Percentiles rank a stretch among this genome's conserved stretches.
These are phyloP conservation scores for Piromyces finnis DNA, from an alignment of 192 early-diverging fungal species.

Conservation along the genomic window DNA sequence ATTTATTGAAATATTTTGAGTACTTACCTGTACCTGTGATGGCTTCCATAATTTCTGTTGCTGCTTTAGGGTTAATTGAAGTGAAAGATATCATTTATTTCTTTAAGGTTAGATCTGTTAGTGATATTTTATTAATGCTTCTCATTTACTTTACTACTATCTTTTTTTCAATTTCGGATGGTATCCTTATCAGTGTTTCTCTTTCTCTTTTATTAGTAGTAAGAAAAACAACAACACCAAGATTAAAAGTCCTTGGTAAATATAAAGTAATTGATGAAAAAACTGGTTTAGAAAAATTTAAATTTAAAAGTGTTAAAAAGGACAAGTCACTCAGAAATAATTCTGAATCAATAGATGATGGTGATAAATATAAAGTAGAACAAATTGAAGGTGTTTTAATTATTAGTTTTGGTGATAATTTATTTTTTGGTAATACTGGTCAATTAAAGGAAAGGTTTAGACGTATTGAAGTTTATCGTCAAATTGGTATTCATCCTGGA, in stretches of 20 bases:
- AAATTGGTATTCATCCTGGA: conserved; percentile 85
- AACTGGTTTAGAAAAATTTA: not conserved
- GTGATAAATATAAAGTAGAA: conserved; percentile 27
- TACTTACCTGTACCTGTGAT: conserved; percentile 70
- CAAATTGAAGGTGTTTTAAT: conserved; percentile 71
- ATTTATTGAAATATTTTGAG: conserved; percentile 63
- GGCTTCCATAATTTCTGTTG: conserved; percentile 64
- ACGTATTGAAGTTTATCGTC: conserved; percentile 83
- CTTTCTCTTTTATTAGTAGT: conserved; percentile 79
- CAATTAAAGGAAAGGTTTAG: conserved; percentile 88
- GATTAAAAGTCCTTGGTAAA: conserved; percentile 55
- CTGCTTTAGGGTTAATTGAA: conserved; percentile 60
- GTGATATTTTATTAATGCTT: conserved; percentile 62
- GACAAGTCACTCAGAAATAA: not conserved
- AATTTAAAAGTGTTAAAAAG: not conserved
- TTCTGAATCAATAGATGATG: not conserved
- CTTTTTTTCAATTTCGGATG: conserved; percentile 73
- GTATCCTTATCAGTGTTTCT: conserved; percentile 77
- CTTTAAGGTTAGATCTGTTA: conserved; percentile 58
- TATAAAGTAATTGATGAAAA: not conserved
- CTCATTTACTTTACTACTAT: conserved; percentile 86
- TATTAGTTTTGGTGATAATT: conserved; percentile 75
- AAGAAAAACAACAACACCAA: conserved; percentile 72
- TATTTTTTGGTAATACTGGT: conserved; percentile 95
- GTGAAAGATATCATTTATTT: conserved; percentile 63